Conservation (phyloP, 106 monocot genomes). For the Agapanthus africanus region DNA sequence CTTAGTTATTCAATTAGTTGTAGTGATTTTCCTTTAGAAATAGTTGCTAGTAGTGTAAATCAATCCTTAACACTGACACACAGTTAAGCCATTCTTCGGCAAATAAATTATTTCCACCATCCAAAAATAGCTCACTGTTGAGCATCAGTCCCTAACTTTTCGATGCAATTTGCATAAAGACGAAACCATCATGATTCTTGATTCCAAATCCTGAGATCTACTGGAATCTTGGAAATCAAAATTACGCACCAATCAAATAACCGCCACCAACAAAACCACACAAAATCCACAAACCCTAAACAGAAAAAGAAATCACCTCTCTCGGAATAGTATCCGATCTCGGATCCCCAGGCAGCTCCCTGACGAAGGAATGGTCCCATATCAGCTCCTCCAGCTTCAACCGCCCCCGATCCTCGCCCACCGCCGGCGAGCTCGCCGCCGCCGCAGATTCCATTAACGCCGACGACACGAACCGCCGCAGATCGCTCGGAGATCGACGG, state of each 20-base stretch:
- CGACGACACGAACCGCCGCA: slow-evolving; percentile 4
- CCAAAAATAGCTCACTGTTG: too few species aligned
- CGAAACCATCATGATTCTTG: background rate
- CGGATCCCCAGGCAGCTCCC: slow-evolving; percentile 84
- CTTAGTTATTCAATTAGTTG: too few species aligned
- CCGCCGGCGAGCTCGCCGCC: background rate
- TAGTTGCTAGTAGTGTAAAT: too few species aligned
- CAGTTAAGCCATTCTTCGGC: too few species aligned
- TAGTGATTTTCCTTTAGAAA: too few species aligned
- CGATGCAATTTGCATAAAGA: background rate
- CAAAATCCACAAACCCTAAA: background rate
- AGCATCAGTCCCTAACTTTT: background rate
- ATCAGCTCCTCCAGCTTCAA: slow-evolving; percentile 72
- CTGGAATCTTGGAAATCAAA: too few species aligned
- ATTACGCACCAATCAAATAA: background rate
- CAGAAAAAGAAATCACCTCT: slow-evolving; percentile 35
- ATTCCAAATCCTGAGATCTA: too few species aligned
- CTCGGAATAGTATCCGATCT: slow-evolving; percentile 65
- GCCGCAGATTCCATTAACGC: slow-evolving; percentile 23
- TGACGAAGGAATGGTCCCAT: slow-evolving; percentile 93
- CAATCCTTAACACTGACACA: too few species aligned
- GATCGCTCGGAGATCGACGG: too few species aligned
- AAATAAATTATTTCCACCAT: too few species aligned
- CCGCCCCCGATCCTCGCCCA: background rate
- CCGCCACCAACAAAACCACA: too few species aligned